Conservation (phyloP, 371 early-diverging fungal species). For the Zopfochytrium polystomum region DNA sequence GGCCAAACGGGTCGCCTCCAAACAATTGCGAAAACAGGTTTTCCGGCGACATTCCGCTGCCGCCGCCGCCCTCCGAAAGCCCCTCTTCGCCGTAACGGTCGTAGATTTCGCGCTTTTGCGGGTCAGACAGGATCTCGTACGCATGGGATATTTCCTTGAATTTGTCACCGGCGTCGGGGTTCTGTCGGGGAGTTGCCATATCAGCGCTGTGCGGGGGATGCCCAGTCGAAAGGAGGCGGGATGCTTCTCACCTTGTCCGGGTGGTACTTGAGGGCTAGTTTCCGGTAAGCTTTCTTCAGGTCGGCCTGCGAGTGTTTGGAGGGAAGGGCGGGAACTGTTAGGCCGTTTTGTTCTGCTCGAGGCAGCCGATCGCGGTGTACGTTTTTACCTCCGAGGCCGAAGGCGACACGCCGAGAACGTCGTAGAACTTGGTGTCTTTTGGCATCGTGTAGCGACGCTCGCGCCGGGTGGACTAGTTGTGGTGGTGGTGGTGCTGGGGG, state of each 20-base stretch:
- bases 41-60: conserved; percentile 65
- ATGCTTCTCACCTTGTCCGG: conserved; percentile 59
- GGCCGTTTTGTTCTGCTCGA: not conserved
- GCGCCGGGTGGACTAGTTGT: no score
- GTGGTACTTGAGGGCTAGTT: conserved; percentile 88
- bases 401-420: conserved; percentile 79
- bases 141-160: conserved; percentile 79
- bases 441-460: no score
- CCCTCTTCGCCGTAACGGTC: conserved; percentile 89
- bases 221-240: not conserved
- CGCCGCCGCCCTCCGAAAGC: conserved; percentile 59
- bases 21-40: conserved; percentile 85
- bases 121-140: conserved; percentile 90
- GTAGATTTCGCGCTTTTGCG: conserved; percentile 77
- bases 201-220: not conserved
- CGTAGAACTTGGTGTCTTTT: conserved; percentile 86
- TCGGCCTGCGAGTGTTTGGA: conserved; percentile 17
- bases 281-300: conserved; percentile 41
- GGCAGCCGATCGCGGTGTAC: no score
- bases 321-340: not conserved
- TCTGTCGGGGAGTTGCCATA: conserved; percentile 43
- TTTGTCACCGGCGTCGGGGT: conserved; percentile 70
- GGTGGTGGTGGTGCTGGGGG: no score
- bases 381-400: conserved; percentile 62
- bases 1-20: conserved; percentile 65